Evolutionary conservation across 371 early-diverging fungal genomes (phyloP), one percentile per base, ranked within the genome.

Genomic region (Mucor racemosus): DNA sequence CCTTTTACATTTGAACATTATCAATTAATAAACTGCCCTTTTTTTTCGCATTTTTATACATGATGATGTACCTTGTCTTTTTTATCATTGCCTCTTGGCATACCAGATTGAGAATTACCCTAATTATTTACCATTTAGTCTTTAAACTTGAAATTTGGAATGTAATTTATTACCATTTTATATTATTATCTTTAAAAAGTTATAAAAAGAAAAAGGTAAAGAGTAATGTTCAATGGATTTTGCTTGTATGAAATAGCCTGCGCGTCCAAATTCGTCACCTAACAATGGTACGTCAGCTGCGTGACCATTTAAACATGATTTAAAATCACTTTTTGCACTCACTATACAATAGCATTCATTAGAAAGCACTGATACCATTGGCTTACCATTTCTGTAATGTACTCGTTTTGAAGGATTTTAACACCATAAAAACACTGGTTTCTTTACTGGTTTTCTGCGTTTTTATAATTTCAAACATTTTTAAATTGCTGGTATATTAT

Each of bases 71-170:
- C 88, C 77, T 83, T 83, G 72, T 87, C 89, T 67, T 85, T 88
- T 68, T 87, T 86, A 66, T 84, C 83, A 62, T 85, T 81, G 77
- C 79, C 85, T 53, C 81, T 79, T 34, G 89, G 89, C 68, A 86
- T 80, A 57, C 88, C 88, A 62, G 92, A 91, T 79, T 91, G 92
- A 76, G 90, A 81, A 76, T 91, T 91, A 80, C 92, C 92, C 92
- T 91, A 82, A 8, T 60, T 21, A 21, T 26, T 26, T 15, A 19
- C 21, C n/a, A 5, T 50, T 50, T 41, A n/a, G 61, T 34, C 15
- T 31, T 4, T 39, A 8, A 54, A 33, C 6, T 5, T 14, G 26
- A 9, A 4, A 1, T 10, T 7, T 19, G 7, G 15, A 31, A 10
- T 40, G 21, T 8, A 34, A 7, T 34, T 17, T 7, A 21, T 7